phyloP scores from a whole-genome alignment of 495 filamentous ascomycete species.

The Collariella sp. region DNA sequence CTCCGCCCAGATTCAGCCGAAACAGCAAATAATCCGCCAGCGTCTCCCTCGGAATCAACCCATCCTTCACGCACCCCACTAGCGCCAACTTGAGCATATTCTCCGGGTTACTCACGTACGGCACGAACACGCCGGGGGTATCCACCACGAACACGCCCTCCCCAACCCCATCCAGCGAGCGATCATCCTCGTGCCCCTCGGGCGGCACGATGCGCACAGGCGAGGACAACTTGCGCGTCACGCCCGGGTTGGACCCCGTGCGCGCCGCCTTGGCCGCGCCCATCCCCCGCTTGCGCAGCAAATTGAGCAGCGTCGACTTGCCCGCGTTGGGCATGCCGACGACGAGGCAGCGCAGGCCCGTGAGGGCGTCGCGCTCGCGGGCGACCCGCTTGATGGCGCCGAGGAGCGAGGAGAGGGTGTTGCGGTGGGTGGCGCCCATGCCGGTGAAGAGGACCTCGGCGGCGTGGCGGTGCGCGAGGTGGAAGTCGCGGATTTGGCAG shows the following conservation, averaged over 20 bases:
- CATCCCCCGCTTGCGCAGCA: constrained; percentile 62
- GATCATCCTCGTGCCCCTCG: constrained; percentile 10
- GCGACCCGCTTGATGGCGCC: constrained; percentile 28
- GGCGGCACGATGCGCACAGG: constrained; percentile 62
- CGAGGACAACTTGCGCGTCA: constrained; percentile 76
- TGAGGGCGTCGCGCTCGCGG: constrained; percentile 25
- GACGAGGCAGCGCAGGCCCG: constrained; percentile 68
- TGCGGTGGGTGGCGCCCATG: constrained; percentile 26
- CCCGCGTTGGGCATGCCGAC: constrained; percentile 97
- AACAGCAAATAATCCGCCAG: constrained; percentile 86
- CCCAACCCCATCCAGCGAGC: constrained; percentile 29
- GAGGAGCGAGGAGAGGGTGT: constrained; percentile 19
- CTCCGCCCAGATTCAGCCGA: constrained; percentile 59
- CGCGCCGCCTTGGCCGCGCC: constrained; percentile 62
- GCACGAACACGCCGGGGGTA: constrained; percentile 77
- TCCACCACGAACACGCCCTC: constrained; percentile 45
- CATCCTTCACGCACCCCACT: constrained; percentile 85
- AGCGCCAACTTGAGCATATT: constrained; percentile 89
- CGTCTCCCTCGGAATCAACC: constrained; percentile 62
- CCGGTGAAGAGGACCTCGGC: constrained; percentile 53
- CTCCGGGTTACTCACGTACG: constrained; percentile 74
- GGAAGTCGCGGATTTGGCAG: constrained; percentile 18
- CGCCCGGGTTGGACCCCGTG: constrained; percentile 79
- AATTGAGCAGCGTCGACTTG: constrained; percentile 85
- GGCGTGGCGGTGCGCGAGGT: constrained; percentile 18